Evolutionary conservation across 768 basidiomycete genomes (phyloP).

Genomic region (Lentinula lateritia): DNA sequence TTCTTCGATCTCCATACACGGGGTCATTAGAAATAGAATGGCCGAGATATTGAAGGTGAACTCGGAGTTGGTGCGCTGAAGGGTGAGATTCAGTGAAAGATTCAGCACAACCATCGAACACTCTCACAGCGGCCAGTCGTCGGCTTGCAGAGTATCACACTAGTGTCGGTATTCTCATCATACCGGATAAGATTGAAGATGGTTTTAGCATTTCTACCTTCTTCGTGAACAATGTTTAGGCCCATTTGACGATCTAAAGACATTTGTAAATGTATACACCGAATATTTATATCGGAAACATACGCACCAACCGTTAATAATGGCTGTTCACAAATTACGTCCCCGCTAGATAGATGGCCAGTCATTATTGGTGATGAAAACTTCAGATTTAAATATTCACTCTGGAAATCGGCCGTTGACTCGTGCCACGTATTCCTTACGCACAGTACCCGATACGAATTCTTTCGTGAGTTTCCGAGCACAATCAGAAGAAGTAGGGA

Average conservation of each 20-base stretch:
- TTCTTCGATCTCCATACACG: constrained; percentile 75
- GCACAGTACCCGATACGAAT: constrained; percentile 75
- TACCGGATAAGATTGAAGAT: constrained; percentile 81
- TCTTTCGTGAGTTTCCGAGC: constrained; percentile 72
- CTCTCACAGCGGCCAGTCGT: constrained; percentile 86
- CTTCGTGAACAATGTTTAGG: constrained; percentile 90
- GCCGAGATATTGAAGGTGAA: constrained; percentile 93
- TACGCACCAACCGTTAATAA: constrained; percentile 52
- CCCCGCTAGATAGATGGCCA: constrained; percentile 43
- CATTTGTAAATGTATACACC: neutral
- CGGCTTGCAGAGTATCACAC: constrained; percentile 79
- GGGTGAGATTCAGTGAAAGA: neutral
- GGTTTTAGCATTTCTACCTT: constrained; percentile 92
- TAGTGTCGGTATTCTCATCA: constrained; percentile 74
- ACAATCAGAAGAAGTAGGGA: constrained; percentile 67
- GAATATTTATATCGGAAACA: neutral
- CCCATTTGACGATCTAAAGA: constrained; percentile 90
- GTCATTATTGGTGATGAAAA: neutral
- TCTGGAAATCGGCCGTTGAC: constrained; percentile 81
- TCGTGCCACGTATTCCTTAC: constrained; percentile 91
- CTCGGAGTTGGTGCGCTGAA: constrained; percentile 92
- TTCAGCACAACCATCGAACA: neutral
- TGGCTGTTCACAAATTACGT: constrained; percentile 80
- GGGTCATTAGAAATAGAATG: constrained; percentile 94
- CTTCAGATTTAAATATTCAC: constrained; percentile 40